Evolutionary conservation across 164 flowering plant species (phyloP).

Genomic region (Houttuynia cordata): DNA sequence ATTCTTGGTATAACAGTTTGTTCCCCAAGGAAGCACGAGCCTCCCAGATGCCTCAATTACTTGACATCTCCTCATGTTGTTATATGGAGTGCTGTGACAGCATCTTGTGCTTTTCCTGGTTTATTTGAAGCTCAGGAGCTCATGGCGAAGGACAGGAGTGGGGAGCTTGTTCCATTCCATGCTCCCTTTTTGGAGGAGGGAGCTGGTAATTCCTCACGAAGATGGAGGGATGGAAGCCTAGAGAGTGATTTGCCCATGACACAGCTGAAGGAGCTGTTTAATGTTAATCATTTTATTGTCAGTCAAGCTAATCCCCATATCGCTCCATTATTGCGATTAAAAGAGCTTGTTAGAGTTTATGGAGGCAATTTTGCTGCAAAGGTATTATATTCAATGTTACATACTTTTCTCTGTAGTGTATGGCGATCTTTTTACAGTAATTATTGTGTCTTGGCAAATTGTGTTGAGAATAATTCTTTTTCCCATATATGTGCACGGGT

Average conservation of each 20-base stretch:
- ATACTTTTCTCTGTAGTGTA: too few relatives aligned
- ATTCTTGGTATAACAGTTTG: conserved; percentile 93
- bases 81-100: conserved; percentile 99
- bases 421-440: too few relatives aligned
- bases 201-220: conserved; percentile 33
- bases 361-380: conserved; percentile 98
- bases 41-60: conserved; percentile 95
- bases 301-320: conserved; percentile 99
- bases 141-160: conserved; percentile 95
- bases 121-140: conserved; percentile 97
- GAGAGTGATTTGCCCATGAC: conserved; percentile 98
- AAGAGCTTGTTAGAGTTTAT: conserved; percentile 76
- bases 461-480: too few relatives aligned
- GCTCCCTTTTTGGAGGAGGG: conserved; percentile 80
- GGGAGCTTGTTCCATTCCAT: conserved; percentile 94
- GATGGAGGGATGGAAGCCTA: conserved; percentile 99
- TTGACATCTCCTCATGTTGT: conserved; percentile 98
- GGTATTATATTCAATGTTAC: conserved; percentile 34
- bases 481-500: neutral
- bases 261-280: conserved; percentile 92
- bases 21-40: conserved; percentile 97
- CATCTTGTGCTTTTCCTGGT: conserved; percentile 99
- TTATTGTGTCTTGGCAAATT: neutral
- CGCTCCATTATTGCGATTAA: conserved; percentile 74
- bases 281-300: conserved; percentile 96